phyloP scores from a whole-genome alignment of 1,284 basidiomycete species.

The Kalmanozyma brasiliensis region DNA sequence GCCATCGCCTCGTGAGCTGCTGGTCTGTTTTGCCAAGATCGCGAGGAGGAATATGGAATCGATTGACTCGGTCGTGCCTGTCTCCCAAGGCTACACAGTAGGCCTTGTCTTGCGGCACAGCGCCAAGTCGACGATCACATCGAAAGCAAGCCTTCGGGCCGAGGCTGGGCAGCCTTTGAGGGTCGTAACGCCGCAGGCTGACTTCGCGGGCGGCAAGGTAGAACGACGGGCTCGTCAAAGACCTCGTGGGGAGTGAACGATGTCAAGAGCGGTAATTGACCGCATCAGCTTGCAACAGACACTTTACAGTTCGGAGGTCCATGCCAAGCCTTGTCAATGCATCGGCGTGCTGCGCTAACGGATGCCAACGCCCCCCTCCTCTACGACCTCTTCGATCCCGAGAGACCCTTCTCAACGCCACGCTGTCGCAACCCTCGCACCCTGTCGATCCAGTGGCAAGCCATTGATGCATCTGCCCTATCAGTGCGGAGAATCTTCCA shows the following conservation, averaged over 20 bases:
- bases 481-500: constrained; percentile 17
- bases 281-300: no score
- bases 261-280: no score
- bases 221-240: no score
- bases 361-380: not conserved
- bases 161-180: constrained; percentile 6
- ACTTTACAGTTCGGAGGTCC: no score
- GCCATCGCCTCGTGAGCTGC: not conserved
- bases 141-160: not conserved
- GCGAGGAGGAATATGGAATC: constrained; percentile 2
- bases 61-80: not conserved
- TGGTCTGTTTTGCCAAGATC: constrained; percentile 6
- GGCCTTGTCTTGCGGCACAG: not conserved
- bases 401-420: not conserved
- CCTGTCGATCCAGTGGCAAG: constrained; percentile 6
- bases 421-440: not conserved
- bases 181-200: no score
- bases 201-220: no score
- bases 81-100: no score
- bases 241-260: no score
- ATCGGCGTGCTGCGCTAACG: constrained; percentile 4
- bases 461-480: constrained; percentile 5
- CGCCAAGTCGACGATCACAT: constrained; percentile 5
- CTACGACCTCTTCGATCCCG: not conserved
- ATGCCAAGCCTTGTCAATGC: constrained; percentile 11